phyloP scores from a whole-genome alignment of 202 grass and related monocot genomes.

The Schoenoplectus triqueter region DNA sequence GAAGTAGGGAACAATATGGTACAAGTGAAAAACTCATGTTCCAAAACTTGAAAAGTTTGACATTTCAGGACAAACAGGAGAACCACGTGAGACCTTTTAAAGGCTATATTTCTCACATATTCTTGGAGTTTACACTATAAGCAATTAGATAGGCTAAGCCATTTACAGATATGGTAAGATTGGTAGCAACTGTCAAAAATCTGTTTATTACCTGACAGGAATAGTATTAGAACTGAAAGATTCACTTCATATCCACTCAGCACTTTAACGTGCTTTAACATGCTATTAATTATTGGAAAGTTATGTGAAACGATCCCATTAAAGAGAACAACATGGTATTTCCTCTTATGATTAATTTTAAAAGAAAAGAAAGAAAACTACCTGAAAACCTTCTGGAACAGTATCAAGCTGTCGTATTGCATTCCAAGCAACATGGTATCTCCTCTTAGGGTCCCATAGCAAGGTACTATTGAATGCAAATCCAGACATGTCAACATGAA shows the following conservation, averaged over 20 bases:
- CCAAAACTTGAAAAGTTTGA: neutral
- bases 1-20: neutral
- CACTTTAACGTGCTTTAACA: conserved; percentile 19
- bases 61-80: neutral
- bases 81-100: neutral
- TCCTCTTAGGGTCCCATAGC: conserved; percentile 65
- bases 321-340: neutral
- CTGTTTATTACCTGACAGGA: neutral
- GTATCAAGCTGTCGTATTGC: conserved; percentile 56
- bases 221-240: neutral
- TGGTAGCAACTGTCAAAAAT: conserved; percentile 11
- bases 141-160: neutral
- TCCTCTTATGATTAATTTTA: neutral
- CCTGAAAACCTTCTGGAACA: conserved; percentile 56
- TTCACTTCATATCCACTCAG: conserved; percentile 5
- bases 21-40: neutral
- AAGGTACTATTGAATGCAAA: conserved; percentile 74
- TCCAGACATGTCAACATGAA: conserved; percentile 57
- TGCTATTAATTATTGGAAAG: neutral
- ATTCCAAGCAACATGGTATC: conserved; percentile 52
- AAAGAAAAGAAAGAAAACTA: conserved; percentile 30
- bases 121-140: conserved; percentile 15
- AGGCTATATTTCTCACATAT: neutral
- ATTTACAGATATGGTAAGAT: neutral
- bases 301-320: neutral